Evolutionary conservation across 352 stramenopile species (phyloP), one percentile per base, ranked within the genome.

Genomic region (Phytophthora pseudosyringae): DNA sequence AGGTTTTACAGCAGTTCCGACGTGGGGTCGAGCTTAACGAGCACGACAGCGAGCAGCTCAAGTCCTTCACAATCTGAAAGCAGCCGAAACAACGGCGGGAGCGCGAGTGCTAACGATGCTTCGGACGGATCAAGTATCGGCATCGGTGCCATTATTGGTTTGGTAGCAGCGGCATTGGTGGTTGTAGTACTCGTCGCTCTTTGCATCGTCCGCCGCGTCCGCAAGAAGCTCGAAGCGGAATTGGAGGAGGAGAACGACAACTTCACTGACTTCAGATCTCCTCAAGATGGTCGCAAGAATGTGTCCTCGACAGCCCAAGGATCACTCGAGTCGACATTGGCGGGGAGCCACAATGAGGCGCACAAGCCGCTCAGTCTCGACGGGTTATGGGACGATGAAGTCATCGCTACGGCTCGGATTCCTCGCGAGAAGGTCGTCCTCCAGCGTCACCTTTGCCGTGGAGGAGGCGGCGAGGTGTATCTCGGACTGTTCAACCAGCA

Each of bases 381-480:
- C 21, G 61, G 61, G 5, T 21, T 73, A 26, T 77, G 64, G 50
- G 62, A 76, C 15, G 63, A 77, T 35, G 46, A 71, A 36, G 40
- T 60, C 25, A 69, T 83, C 59, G 39, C 51, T 13, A 73, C 62
- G 3, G 61, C 67, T 36, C 66, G 70, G 1, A 69, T 82, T 29
- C 62, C 73, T 16, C 50, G 69, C 8, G 39, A 72, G 18, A 71
- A 77, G 16, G 50, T 71, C 25, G 46, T 76, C 13, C 36, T 74
- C 44, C 59, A 64, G 18, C 43, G 39, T 12, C n/a, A 48, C n/a
- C 53, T 80, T 12, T 52, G 56, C 15, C 63, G 59, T 31, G 71
- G 67, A 35, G 68, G 63, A 15, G 68, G 68, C 48, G 72, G 68
- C 6, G 61, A 73, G n/a, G 72, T 80, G 9, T 72, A 61, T 48